These are phyloP conservation scores for Echinochloa phyllopogon DNA, from an alignment of 176 grass and related monocot species.

Conservation along the genomic window DNA sequence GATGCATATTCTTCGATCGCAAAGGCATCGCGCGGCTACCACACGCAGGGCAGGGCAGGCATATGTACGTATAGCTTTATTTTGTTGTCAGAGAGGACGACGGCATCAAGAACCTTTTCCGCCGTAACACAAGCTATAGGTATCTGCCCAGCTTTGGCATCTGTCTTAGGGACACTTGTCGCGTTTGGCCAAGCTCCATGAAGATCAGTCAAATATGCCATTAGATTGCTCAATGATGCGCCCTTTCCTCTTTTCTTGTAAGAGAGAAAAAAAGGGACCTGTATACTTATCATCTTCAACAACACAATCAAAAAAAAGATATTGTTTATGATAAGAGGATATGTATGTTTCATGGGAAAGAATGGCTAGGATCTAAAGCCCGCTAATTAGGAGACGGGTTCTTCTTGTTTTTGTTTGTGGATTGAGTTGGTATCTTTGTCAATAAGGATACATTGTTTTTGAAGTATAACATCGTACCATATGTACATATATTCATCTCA, in stretches of 20 bases:
- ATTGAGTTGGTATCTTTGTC: too few relatives aligned
- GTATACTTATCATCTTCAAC: not conserved
- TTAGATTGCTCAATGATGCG: not conserved
- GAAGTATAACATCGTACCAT: too few relatives aligned
- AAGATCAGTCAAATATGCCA: conserved; percentile 12
- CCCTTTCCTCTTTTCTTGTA: not conserved
- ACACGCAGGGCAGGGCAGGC: too few relatives aligned
- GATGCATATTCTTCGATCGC: conserved; percentile 3
- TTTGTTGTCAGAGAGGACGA: not conserved
- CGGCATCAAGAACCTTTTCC: not conserved
- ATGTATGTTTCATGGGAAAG: conserved; percentile 19
- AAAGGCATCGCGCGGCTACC: conserved; percentile 17
- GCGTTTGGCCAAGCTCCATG: not conserved
- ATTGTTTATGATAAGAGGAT: not conserved
- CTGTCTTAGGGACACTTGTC: conserved; percentile 16
- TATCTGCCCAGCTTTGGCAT: conserved; percentile 18
- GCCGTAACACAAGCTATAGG: conserved; percentile 10
- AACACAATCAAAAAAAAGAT: conserved; percentile 34
- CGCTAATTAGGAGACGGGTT: not conserved
- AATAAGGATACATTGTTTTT: too few relatives aligned
- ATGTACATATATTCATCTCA: too few relatives aligned
- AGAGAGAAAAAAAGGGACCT: not conserved
- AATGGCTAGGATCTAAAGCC: conserved; percentile 7
- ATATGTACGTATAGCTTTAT: not conserved
- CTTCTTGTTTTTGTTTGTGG: not conserved